Evolutionary conservation across 176 grass and related monocot species (phyloP).

Genomic region (Triticum turgidum): DNA sequence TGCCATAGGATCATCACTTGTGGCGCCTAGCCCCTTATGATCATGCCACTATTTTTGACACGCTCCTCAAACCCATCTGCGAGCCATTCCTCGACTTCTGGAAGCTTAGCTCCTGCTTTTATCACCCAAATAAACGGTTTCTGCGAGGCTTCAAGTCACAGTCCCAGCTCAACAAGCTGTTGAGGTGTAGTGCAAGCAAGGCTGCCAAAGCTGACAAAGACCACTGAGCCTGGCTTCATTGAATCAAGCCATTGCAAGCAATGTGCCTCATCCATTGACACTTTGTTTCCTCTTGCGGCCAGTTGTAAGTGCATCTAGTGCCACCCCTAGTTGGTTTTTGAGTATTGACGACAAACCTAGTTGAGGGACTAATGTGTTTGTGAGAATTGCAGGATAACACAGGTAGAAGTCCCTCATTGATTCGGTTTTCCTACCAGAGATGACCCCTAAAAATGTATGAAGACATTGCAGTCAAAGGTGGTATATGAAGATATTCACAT

Average conservation of each 20-base stretch:
- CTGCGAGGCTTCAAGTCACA: conserved; percentile 57
- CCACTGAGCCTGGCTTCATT: conserved; percentile 44
- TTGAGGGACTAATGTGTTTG: no score
- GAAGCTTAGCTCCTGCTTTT: conserved; percentile 49
- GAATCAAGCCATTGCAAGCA: conserved; percentile 63
- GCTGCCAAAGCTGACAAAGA: conserved; percentile 79
- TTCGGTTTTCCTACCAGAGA: no score
- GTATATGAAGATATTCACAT: no score
- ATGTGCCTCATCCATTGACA: conserved; percentile 40
- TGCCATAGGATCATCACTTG: conserved; percentile 68
- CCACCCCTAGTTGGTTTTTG: no score
- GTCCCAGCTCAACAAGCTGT: conserved; percentile 67
- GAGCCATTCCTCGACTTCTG: conserved; percentile 56
- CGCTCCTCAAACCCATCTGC: conserved; percentile 52
- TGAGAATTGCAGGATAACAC: no score
- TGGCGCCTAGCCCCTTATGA: conserved; percentile 60
- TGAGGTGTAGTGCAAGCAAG: conserved; percentile 30
- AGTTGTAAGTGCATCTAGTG: background rate
- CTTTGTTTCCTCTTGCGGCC: conserved; percentile 43
- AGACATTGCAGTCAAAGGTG: no score
- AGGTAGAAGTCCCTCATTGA: no score
- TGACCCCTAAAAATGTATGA: no score
- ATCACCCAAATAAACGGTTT: conserved; percentile 63
- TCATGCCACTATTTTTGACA: conserved; percentile 35
- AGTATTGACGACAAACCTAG: no score